Evolutionary conservation across 75 land plant genomes (phyloP).

Genomic region (Cunninghamia lanceolata): DNA sequence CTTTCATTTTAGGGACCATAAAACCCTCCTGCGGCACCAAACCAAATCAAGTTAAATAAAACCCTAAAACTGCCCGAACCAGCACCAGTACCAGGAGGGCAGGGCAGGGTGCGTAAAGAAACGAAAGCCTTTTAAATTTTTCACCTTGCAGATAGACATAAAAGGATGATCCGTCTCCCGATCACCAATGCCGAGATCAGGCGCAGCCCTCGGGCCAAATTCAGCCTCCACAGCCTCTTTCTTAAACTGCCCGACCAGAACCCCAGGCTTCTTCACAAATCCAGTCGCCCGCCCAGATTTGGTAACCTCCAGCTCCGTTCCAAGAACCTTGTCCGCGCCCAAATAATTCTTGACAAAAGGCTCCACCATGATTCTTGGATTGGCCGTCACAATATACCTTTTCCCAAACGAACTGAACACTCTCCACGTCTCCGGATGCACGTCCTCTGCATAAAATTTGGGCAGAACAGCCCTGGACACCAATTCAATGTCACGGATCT

Average conservation of each 20-base stretch:
- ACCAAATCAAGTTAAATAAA: not conserved
- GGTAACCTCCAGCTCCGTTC: constrained; percentile 74
- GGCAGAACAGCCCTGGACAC: constrained; percentile 84
- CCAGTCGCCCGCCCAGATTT: constrained; percentile 75
- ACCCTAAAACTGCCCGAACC: not conserved
- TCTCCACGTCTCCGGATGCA: constrained; percentile 72
- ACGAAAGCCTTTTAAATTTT: not conserved
- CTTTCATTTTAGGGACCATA: constrained; percentile 46
- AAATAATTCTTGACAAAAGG: constrained; percentile 69
- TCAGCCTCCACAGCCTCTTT: constrained; percentile 34
- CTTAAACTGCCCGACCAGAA: constrained; percentile 70
- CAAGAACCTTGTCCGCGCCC: constrained; percentile 80
- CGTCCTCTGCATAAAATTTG: constrained; percentile 85
- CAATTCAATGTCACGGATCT: constrained; percentile 59
- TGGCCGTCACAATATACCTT: constrained; percentile 74
- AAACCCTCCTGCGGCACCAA: constrained; percentile 55
- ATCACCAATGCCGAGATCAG: constrained; percentile 79
- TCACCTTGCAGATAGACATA: constrained; percentile 86
- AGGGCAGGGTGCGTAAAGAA: not conserved
- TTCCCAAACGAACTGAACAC: constrained; percentile 74
- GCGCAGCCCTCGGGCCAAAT: constrained; percentile 32
- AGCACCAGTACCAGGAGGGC: not conserved
- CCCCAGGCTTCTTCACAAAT: constrained; percentile 64
- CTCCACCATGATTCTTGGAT: constrained; percentile 89
- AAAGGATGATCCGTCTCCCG: constrained; percentile 68